Conservation (phyloP, 257 asterid species). For the Solanum bukasovii region DNA sequence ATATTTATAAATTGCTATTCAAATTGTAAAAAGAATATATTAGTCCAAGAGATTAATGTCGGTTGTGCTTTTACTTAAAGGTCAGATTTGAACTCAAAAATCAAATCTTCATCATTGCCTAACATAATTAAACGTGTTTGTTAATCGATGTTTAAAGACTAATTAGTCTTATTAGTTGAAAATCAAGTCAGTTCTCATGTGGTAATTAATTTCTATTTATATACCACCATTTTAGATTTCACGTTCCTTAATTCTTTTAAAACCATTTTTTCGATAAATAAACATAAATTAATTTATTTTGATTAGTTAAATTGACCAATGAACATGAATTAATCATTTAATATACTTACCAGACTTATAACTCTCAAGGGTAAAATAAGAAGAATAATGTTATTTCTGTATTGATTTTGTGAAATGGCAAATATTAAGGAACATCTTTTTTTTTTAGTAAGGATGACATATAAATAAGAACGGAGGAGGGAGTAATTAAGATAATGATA, state of each 20-base stretch:
- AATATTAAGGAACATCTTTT: too few species aligned
- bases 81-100: neutral
- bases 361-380: too few species aligned
- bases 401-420: too few species aligned
- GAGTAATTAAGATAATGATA: neutral
- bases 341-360: too few species aligned
- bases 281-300: too few species aligned
- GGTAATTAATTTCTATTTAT: neutral
- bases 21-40: neutral
- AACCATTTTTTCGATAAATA: neutral
- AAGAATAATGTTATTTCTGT: too few species aligned
- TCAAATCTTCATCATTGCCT: neutral
- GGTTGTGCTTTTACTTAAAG: neutral
- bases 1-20: neutral
- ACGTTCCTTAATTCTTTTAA: neutral
- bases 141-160: neutral
- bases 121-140: neutral
- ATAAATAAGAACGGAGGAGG: neutral
- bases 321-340: neutral
- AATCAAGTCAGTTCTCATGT: neutral
- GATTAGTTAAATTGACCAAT: too few species aligned
- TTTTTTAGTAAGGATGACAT: neutral
- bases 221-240: too few species aligned
- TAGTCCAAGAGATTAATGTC: neutral
- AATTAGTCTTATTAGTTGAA: neutral